phyloP scores from a whole-genome alignment of 2,329 filamentous ascomycete genomes.

The Chaetomiaceae sp. region DNA sequence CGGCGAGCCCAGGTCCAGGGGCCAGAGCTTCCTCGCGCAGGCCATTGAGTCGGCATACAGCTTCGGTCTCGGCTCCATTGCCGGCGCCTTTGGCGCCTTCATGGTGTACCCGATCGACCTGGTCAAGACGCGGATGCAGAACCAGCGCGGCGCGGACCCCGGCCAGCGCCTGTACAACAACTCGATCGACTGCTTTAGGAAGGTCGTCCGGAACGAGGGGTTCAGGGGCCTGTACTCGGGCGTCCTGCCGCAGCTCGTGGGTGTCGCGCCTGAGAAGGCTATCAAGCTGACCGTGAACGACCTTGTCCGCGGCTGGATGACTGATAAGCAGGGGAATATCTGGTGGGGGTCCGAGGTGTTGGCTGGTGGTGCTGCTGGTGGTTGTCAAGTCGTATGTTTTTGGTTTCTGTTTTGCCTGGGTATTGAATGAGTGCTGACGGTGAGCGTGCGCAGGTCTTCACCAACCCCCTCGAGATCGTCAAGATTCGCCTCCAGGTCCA shows the following conservation, averaged over 20 bases:
- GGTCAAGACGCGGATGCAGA: slow-evolving; percentile 98
- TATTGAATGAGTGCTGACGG: neutral
- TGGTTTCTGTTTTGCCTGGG: neutral
- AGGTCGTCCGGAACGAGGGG: slow-evolving; percentile 90
- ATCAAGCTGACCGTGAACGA: slow-evolving; percentile 99
- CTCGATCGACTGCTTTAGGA: slow-evolving; percentile 89
- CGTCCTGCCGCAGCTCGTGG: slow-evolving; percentile 89
- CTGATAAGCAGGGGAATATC: slow-evolving; percentile 71
- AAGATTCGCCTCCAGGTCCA: slow-evolving; percentile 98
- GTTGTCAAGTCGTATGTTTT: slow-evolving; percentile 84
- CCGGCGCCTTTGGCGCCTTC: slow-evolving; percentile 95
- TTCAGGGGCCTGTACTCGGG: slow-evolving; percentile 88
- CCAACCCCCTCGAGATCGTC: slow-evolving; percentile 97
- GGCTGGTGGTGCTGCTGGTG: slow-evolving; percentile 85
- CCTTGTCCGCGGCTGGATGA: slow-evolving; percentile 72
- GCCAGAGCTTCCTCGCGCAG: slow-evolving; percentile 56
- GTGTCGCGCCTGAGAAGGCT: slow-evolving; percentile 97
- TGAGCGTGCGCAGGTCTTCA: slow-evolving; percentile 67
- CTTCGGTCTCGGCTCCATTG: slow-evolving; percentile 82
- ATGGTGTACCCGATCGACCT: slow-evolving; percentile 99
- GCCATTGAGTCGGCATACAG: slow-evolving; percentile 79
- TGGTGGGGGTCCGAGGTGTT: slow-evolving; percentile 68
- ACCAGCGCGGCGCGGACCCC: slow-evolving; percentile 78
- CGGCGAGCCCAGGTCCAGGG: slow-evolving; percentile 48
- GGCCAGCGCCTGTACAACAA: slow-evolving; percentile 94